Base-by-base conservation (phyloP, 306 rosid species). In the Dicorynia guianensis region DNA sequence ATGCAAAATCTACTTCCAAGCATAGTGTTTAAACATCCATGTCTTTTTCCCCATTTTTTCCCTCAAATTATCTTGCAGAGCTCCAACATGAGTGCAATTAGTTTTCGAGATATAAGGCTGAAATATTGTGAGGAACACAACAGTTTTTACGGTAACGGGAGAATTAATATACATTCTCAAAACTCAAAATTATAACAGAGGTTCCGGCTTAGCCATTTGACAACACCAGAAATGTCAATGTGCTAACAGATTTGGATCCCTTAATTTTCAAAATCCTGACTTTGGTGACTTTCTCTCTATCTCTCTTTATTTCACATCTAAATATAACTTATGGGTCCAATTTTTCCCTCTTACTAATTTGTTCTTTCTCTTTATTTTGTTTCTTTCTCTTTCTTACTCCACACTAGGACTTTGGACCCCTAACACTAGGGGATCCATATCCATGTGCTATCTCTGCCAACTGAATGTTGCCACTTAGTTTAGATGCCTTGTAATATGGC, bases 371-470 rank as follows among this genome's bases (percentile, higher is more conserved):
- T n/a, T n/a, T n/a, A n/a, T n/a, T n/a, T n/a, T n/a, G n/a, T n/a
- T n/a, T n/a, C n/a, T n/a, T n/a, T n/a, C n/a, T n/a, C n/a, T n/a
- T n/a, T n/a, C n/a, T n/a, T n/a, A n/a, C n/a, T n/a, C n/a, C n/a
- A n/a, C n/a, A n/a, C n/a, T n/a, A n/a, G n/a, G n/a, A n/a, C n/a
- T n/a, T n/a, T n/a, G n/a, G n/a, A n/a, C n/a, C n/a, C n/a, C n/a
- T n/a, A n/a, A n/a, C n/a, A n/a, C n/a, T n/a, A n/a, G n/a, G n/a
- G n/a, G n/a, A n/a, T n/a, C n/a, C n/a, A n/a, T n/a, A n/a, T n/a
- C n/a, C n/a, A 53, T 86, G 86, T 79, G 83, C 81, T 56, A 95
- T 89, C 85, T 95, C 99, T 67, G 87, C 97, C 88, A 95, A 81
- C 50, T 92, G 97, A 66, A 92, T 87, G 82, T 92, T 90, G 50